A percentile compares a stretch with the other conserved stretches of the same genome.
Evolutionary conservation across 2,329 filamentous ascomycete genomes (phyloP).

Genomic region (Pezicula carpinea): DNA sequence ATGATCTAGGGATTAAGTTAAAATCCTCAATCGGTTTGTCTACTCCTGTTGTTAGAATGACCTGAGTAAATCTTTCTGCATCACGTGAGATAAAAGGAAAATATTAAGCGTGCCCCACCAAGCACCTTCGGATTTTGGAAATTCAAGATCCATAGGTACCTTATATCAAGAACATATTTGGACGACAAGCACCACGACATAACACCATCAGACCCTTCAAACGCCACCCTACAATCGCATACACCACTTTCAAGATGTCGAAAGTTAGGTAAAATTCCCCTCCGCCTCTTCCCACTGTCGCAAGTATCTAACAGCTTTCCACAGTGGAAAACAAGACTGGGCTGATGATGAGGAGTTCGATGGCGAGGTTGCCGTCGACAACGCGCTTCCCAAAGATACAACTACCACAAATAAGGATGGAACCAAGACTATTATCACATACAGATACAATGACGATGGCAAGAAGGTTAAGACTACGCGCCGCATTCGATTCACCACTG

Average conservation of each 20-base stretch:
- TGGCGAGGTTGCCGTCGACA: constrained; percentile 51
- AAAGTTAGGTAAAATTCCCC: constrained; percentile 37
- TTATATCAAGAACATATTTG: background rate
- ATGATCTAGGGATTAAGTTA: too few species aligned
- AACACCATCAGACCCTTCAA: background rate
- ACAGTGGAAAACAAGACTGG: constrained; percentile 58
- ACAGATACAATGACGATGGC: constrained; percentile 84
- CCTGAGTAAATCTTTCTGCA: too few species aligned
- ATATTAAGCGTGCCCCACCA: too few species aligned
- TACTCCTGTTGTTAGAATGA: too few species aligned
- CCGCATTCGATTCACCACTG: constrained; percentile 85
- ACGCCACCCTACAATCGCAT: too few species aligned
- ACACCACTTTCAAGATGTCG: constrained; percentile 32
- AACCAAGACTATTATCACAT: constrained; percentile 91
- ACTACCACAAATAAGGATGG: constrained; percentile 97
- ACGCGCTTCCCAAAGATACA: constrained; percentile 75
- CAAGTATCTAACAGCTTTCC: background rate
- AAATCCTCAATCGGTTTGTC: too few species aligned
- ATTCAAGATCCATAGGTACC: too few species aligned
- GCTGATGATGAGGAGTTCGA: constrained; percentile 86
- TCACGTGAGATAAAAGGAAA: too few species aligned
- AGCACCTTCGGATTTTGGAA: too few species aligned
- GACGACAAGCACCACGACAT: background rate
- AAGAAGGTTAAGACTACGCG: constrained; percentile 97
- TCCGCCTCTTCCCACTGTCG: background rate